These are phyloP conservation scores for Tylopilus balloui DNA, from an alignment of 768 basidiomycete genomes.

Conservation along the genomic window DNA sequence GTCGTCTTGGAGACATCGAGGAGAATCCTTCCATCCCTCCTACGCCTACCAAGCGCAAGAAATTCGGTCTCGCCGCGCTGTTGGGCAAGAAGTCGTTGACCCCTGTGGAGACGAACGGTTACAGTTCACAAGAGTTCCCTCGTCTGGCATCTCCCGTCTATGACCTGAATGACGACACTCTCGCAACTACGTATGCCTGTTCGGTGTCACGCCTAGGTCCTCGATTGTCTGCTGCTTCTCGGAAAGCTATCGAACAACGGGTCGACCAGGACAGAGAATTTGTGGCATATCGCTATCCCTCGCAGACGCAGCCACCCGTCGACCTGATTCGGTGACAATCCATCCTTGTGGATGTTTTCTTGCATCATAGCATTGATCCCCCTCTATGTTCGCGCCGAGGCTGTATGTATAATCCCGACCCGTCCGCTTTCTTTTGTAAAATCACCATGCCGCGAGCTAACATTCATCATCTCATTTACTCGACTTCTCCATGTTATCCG, in stretches of 20 bases:
- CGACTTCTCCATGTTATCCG: constrained; percentile 14
- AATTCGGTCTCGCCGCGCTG: constrained; percentile 62
- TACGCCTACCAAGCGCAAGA: constrained; percentile 57
- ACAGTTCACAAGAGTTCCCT: constrained; percentile 45
- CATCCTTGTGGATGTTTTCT: background rate
- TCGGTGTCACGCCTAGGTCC: constrained; percentile 47
- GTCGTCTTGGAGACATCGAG: constrained; percentile 31
- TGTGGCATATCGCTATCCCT: constrained; percentile 84
- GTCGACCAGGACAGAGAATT: constrained; percentile 86
- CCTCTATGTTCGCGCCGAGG: constrained; percentile 1
- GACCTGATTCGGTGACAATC: constrained; percentile 49
- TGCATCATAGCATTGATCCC: constrained; percentile 2
- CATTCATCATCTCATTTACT: constrained; percentile 20
- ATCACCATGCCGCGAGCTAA: constrained; percentile 15
- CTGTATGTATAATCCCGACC: constrained; percentile 8
- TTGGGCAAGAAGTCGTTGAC: constrained; percentile 52
- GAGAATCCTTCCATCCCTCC: constrained; percentile 28
- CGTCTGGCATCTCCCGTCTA: constrained; percentile 40
- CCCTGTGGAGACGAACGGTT: constrained; percentile 30
- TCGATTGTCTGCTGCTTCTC: constrained; percentile 60
- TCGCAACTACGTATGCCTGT: constrained; percentile 43
- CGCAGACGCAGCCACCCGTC: constrained; percentile 58
- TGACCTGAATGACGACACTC: constrained; percentile 47
- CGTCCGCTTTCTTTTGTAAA: constrained; percentile 16
- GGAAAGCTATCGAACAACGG: constrained; percentile 70